Evolutionary conservation across 768 basidiomycete species (phyloP), one percentile per base, ranked within the genome.

Genomic region (Pleurotus eryngii): DNA sequence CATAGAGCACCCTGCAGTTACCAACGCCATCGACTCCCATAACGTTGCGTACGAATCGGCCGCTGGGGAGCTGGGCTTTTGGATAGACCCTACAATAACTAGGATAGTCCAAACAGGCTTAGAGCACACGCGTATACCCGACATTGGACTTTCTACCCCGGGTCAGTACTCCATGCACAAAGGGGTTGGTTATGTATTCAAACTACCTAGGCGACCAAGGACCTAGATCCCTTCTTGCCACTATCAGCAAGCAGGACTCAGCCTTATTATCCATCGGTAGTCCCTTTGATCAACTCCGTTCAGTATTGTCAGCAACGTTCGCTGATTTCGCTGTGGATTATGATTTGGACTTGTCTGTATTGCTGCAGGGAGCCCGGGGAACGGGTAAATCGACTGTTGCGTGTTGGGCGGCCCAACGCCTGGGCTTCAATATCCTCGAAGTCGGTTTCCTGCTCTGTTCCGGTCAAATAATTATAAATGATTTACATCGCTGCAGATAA

Each of bases 401-500:
- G 0, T 68, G 69, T 5, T 75, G 72, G 70, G 81, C 87, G 11
- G 81, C 87, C 5, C 77, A 79, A 47, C 71, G 72, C 3, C 71
- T 93, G 2, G 93, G 92, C 11, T 78, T 95, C 57, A 92, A 94
- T 68, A 57, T 92, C 0, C 76, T 91, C 11, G 90, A 94, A 79
- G 95, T 90, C 60, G 55, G 65, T 46, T 15, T 43, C 17, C 17
- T 55, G 9, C 8, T 24, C 18, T 46, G 14, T 18, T 18, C 7
- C 37, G 8, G 45, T 46, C 11, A 46, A 24, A 9, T 20, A 49
- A 12, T 55, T 51, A 39, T 50, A 39, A 45, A 43, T 27, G 24
- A 26, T 26, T 26, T 26, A 26, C 24, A 26, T 40, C 48, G 49
- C 22, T 43, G 43, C 59, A 98, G 95, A 77, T 96, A 46, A 86